A percentile compares a stretch with the other conserved stretches of the same genome.
Evolutionary conservation across 1,284 basidiomycete genomes (phyloP).

Genomic region (Pulveroboletus sp.): DNA sequence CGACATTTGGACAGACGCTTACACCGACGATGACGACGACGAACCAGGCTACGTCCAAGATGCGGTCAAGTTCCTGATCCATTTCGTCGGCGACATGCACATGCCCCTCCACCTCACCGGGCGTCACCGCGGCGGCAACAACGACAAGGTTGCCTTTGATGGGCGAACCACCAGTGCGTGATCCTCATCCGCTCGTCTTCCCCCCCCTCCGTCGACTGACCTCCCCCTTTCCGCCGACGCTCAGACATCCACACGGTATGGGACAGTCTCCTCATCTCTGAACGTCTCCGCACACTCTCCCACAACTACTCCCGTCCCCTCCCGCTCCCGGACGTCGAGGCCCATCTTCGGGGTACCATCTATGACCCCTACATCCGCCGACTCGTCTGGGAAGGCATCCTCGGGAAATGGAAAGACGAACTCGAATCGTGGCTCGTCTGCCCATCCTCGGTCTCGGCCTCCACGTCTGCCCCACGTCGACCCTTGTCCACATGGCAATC

Average conservation of each 20-base stretch:
- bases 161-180: conserved; percentile 63
- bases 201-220: not conserved
- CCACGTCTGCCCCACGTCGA: not conserved
- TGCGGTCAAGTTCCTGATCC: conserved; percentile 86
- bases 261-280: conserved; percentile 82
- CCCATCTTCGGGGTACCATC: conserved; percentile 73
- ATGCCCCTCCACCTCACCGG: conserved; percentile 90
- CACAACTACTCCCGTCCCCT: conserved; percentile 76
- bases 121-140: conserved; percentile 83
- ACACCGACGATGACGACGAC: too few species aligned
- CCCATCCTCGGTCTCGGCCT: conserved; percentile 39
- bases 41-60: conserved; percentile 28
- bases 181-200: not conserved
- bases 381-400: conserved; percentile 81
- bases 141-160: conserved; percentile 69
- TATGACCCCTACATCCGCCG: conserved; percentile 89
- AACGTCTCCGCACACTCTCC: conserved; percentile 73
- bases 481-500: conserved; percentile 26
- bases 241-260: conserved; percentile 87
- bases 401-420: conserved; percentile 63
- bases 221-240: too few species aligned
- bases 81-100: conserved; percentile 90
- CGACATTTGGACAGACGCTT: conserved; percentile 23
- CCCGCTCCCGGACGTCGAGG: conserved; percentile 66
- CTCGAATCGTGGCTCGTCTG: conserved; percentile 67